phyloP scores from a whole-genome alignment of 192 early-diverging fungal species.

The Phycomyces blakesleeanus region DNA sequence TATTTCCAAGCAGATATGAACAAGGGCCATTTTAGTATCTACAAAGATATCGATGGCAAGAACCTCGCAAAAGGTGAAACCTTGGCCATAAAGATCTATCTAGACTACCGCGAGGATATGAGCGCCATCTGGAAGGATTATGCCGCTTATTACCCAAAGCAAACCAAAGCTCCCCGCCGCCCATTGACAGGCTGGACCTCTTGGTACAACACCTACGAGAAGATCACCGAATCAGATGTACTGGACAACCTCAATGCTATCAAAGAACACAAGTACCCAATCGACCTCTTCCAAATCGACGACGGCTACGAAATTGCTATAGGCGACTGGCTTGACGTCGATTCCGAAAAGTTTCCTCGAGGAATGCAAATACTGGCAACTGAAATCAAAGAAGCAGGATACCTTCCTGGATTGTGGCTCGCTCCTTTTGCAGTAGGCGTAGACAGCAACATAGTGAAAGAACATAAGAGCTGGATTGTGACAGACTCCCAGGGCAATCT shows the following conservation, averaged over 20 bases:
- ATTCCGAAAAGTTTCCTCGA: slow-evolving; percentile 35
- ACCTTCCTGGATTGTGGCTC: slow-evolving; percentile 44
- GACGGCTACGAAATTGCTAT: slow-evolving; percentile 44
- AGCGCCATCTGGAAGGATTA: slow-evolving; percentile 27
- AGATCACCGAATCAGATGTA: slow-evolving; percentile 37
- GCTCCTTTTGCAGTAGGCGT: slow-evolving; percentile 43
- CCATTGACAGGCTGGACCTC: slow-evolving; percentile 42
- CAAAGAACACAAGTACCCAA: slow-evolving; percentile 33
- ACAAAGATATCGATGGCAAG: slow-evolving; percentile 46
- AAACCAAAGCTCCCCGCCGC: slow-evolving; percentile 13
- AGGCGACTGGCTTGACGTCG: slow-evolving; percentile 46
- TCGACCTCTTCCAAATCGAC: slow-evolving; percentile 47
- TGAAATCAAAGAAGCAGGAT: slow-evolving; percentile 29
- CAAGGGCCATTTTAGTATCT: slow-evolving; percentile 26
- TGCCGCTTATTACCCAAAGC: slow-evolving; percentile 21
- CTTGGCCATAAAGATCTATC: slow-evolving; percentile 8
- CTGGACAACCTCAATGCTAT: slow-evolving; percentile 30
- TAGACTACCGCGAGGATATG: slow-evolving; percentile 14
- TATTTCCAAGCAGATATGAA: slow-evolving; percentile 41
- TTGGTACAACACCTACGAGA: slow-evolving; percentile 46
- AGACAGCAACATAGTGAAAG: slow-evolving; percentile 33
- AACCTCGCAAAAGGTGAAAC: slow-evolving; percentile 11
- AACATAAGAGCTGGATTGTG: slow-evolving; percentile 44
- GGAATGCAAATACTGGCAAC: slow-evolving; percentile 39
- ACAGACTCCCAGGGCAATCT: slow-evolving; percentile 15